Conservation (phyloP, 306 rosid genomes). For the Mimosa pudica region DNA sequence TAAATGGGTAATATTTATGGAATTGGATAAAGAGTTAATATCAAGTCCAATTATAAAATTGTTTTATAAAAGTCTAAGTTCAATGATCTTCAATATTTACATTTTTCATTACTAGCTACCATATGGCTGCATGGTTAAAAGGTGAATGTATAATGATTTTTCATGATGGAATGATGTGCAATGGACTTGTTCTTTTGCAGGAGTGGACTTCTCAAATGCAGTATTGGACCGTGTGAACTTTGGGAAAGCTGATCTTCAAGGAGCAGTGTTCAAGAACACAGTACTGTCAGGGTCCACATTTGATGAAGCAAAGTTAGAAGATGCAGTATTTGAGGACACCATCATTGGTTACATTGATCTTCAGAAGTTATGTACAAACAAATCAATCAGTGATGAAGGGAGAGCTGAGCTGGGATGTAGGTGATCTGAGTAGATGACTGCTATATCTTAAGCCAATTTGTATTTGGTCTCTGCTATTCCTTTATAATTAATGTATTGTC, state of each 20-base stretch:
- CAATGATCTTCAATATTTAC: not conserved
- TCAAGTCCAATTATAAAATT: not conserved
- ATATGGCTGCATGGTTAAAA: not conserved
- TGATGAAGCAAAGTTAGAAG: constrained; percentile 69
- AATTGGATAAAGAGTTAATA: not conserved
- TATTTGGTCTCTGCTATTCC: constrained; percentile 25
- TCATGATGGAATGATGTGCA: not conserved
- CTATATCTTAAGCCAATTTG: constrained; percentile 26
- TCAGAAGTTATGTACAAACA: constrained; percentile 82
- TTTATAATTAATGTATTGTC: constrained; percentile 11
- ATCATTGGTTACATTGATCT: constrained; percentile 93
- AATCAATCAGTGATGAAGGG: constrained; percentile 56
- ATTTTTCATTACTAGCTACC: not conserved
- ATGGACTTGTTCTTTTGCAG: constrained; percentile 45
- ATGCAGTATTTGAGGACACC: constrained; percentile 86
- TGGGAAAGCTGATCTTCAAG: constrained; percentile 84
- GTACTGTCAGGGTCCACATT: constrained; percentile 91
- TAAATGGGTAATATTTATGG: not conserved
- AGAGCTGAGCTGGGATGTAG: constrained; percentile 86
- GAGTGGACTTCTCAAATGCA: constrained; percentile 87
- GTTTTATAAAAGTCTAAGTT: not conserved
- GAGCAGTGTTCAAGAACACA: constrained; percentile 78
- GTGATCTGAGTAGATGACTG: constrained; percentile 36
- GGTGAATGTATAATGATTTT: not conserved
- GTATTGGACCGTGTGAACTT: constrained; percentile 90